Percentiles rank a stretch among this genome's conserved stretches.
These are phyloP conservation scores for Neckera pumila DNA, from an alignment of 225 moss, liverwort and hornwort species.

Conservation along the genomic window DNA sequence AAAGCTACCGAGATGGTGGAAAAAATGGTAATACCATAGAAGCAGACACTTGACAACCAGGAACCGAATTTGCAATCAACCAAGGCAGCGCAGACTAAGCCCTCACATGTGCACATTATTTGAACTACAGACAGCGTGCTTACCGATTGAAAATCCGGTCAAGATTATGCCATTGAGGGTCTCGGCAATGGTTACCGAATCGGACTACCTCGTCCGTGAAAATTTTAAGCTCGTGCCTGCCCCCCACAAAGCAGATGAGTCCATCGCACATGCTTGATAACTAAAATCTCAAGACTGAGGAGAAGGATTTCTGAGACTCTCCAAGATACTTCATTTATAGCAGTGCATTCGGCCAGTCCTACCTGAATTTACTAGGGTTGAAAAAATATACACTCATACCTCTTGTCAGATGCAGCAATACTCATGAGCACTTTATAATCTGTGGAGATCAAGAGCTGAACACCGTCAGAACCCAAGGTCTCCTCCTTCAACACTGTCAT, in stretches of 20 bases:
- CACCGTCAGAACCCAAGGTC: conserved; percentile 48
- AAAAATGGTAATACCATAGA: background rate
- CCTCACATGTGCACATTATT: background rate
- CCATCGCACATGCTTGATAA: background rate
- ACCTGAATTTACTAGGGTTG: background rate
- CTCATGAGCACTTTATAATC: conserved; percentile 43
- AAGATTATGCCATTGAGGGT: conserved; percentile 61
- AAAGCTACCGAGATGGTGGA: background rate
- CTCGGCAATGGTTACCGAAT: conserved; percentile 60
- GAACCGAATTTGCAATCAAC: background rate
- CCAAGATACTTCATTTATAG: background rate
- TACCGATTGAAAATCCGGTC: conserved; percentile 45
- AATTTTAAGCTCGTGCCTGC: conserved; percentile 60
- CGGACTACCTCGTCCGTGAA: conserved; percentile 60
- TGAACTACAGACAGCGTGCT: background rate
- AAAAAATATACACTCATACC: conserved; percentile 2
- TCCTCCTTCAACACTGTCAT: conserved; percentile 59
- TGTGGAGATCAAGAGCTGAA: conserved; percentile 57
- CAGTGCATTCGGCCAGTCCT: background rate
- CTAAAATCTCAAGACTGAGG: background rate
- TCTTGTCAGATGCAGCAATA: conserved; percentile 67
- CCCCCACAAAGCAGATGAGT: background rate
- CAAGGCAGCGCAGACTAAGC: background rate
- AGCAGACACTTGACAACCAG: background rate
- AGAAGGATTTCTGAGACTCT: background rate